Evolutionary conservation across 2,329 filamentous ascomycete genomes (phyloP), one percentile per base, ranked within the genome.

Genomic region (Phyllachora maydis): DNA sequence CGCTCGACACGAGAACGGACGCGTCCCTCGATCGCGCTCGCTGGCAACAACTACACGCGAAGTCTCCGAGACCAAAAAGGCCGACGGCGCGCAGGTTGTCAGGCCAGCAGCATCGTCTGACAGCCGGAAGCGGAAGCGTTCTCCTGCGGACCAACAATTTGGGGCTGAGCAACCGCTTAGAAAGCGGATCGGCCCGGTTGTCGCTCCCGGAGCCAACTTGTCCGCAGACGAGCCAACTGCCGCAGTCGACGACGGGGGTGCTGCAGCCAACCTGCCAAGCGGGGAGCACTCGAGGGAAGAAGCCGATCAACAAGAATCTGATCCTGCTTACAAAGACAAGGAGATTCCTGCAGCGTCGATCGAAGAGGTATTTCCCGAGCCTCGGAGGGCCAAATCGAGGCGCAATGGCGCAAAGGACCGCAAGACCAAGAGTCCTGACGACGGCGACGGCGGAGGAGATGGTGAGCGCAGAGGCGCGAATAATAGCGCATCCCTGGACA

Each of bases 101-200:
- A 36, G 28, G 16, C 33, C 34, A 27, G 32, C 32, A 27, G 33
- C 32, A 35, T 43, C 29, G 39, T 51, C 41, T 16, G 47, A 49
- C 39, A 54, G 39, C 37, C 52, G 41, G 31, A 65, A 62, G 39
- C 50, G 56, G 23, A 64, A 64, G 42, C 53, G 59, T 16, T 55
- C 56, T 16, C 49, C 49, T 3, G 41, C 42, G 4, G 39, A 38
- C 14, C 56, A 64, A 20, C 45, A 45, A 8, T 51, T 50, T 14
- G 56, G 56, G 25, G 34, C 46, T 2, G 54, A 56, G 14, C 53
- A 59, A 32, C 59, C 59, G 5, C 38, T 52, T 19, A 52, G 58
- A 29, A 69, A 68, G 41, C 57, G 63, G 28, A 52, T 53, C n/a
- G 54, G 50, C 13, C 61, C 61, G 6, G 45, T 57, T 20, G 45